A percentile compares a stretch with the other conserved stretches of the same genome.
Evolutionary conservation across 768 basidiomycete species (phyloP).

Genomic region (Leccinum aurantiacum): DNA sequence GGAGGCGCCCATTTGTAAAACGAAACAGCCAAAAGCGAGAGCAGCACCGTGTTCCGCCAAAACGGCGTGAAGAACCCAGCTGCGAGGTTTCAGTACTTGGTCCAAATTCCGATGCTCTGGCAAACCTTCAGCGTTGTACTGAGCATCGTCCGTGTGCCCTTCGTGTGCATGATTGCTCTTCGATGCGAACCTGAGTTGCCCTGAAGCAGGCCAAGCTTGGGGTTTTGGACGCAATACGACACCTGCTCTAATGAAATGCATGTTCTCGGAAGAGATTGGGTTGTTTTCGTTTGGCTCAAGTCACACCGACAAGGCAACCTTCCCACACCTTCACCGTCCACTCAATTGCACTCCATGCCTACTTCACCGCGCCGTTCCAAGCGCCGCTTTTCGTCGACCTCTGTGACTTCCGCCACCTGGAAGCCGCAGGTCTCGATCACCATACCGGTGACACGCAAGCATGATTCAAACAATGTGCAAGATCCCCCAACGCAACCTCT

Average conservation of each 20-base stretch:
- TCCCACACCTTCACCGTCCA: slow-evolving; percentile 17
- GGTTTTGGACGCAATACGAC: slow-evolving; percentile 37
- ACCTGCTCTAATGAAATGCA: slow-evolving; percentile 40
- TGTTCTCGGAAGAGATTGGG: slow-evolving; percentile 8
- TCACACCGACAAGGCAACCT: background rate
- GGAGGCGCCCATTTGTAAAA: slow-evolving; percentile 71
- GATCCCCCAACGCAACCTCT: slow-evolving; percentile 36
- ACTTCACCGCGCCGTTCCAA: slow-evolving; percentile 34
- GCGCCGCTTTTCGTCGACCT: slow-evolving; percentile 34
- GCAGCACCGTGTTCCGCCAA: slow-evolving; percentile 64
- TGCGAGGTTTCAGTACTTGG: slow-evolving; percentile 11
- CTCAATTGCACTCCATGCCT: too few relatives aligned
- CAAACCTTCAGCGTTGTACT: slow-evolving; percentile 63
- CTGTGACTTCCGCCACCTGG: slow-evolving; percentile 27
- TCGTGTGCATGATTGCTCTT: slow-evolving; percentile 44
- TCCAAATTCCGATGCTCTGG: background rate
- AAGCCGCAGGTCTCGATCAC: slow-evolving; percentile 13
- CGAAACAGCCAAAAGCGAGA: slow-evolving; percentile 48
- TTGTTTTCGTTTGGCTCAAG: background rate
- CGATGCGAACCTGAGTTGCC: slow-evolving; percentile 46
- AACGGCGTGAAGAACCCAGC: slow-evolving; percentile 60
- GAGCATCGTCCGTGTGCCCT: slow-evolving; percentile 36
- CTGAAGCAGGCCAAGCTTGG: slow-evolving; percentile 22
- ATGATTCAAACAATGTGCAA: slow-evolving; percentile 9
- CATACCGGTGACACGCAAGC: slow-evolving; percentile 14